Conservation (phyloP, 2,329 filamentous ascomycete species). For the Hirsutella minnesotensis region DNA sequence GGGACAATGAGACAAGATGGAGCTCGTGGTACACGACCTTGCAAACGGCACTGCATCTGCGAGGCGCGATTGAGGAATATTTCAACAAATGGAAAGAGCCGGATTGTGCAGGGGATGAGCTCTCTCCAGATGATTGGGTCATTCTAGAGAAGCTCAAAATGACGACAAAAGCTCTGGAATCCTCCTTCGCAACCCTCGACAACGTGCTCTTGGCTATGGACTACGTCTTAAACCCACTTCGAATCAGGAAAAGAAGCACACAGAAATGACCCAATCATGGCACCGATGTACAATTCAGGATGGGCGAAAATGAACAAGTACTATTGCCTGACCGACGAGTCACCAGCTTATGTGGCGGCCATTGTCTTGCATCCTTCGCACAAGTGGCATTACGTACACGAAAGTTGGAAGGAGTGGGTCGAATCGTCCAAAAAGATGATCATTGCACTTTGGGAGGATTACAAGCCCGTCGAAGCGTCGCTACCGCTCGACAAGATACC, state of each 20-base stretch:
- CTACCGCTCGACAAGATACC: background rate
- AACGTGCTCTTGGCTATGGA: too few relatives aligned
- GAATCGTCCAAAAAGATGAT: slow-evolving; percentile 3
- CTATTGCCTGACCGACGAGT: slow-evolving; percentile 1
- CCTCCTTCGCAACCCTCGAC: slow-evolving; percentile 4
- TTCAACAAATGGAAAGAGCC: too few relatives aligned
- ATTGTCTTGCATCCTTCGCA: slow-evolving; percentile 5
- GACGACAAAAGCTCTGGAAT: slow-evolving; percentile 4
- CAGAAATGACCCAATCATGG: slow-evolving; percentile 2
- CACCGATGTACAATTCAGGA: slow-evolving; percentile 4
- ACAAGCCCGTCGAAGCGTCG: slow-evolving; percentile 3
- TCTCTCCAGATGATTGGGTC: too few relatives aligned
- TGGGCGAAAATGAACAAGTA: slow-evolving; percentile 5
- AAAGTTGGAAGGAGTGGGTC: slow-evolving; percentile 5
- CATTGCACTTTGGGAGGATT: slow-evolving; percentile 2
- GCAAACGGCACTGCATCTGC: too few relatives aligned
- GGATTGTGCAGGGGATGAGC: too few relatives aligned
- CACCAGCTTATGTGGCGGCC: slow-evolving; percentile 3
- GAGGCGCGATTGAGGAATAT: too few relatives aligned
- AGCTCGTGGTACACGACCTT: slow-evolving; percentile 2
- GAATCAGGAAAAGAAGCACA: too few relatives aligned
- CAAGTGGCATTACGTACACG: slow-evolving; percentile 6
- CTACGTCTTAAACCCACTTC: too few relatives aligned
- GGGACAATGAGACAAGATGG: slow-evolving; percentile 1
- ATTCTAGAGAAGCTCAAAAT: slow-evolving; percentile 7